Conservation (phyloP, 345 rosid species). For the Citrus cavaleriei region DNA sequence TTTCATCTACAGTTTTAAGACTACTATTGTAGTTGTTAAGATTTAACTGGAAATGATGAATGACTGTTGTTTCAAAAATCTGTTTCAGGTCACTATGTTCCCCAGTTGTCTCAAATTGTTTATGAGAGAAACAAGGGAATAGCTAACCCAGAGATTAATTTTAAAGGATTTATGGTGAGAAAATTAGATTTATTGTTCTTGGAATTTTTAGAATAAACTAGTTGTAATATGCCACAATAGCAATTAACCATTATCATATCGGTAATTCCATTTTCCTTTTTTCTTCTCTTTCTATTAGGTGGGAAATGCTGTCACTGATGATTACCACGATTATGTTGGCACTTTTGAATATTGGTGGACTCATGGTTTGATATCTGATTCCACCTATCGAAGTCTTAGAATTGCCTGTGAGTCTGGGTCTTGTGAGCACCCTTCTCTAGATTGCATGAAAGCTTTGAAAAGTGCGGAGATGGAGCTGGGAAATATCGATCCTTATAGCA, state of each 20-base stretch:
- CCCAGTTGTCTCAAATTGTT: slow-evolving; percentile 87
- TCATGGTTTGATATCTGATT: slow-evolving; percentile 93
- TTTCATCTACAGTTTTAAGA: not conserved
- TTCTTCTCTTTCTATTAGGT: slow-evolving; percentile 40
- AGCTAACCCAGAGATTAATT: slow-evolving; percentile 65
- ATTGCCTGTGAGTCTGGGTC: slow-evolving; percentile 54
- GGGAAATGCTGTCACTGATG: slow-evolving; percentile 95
- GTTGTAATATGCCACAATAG: not conserved
- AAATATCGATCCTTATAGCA: slow-evolving; percentile 78
- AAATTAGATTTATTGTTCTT: not conserved
- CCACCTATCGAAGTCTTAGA: slow-evolving; percentile 57
- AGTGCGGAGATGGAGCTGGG: slow-evolving; percentile 71
- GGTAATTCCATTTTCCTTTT: not conserved
- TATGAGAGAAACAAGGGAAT: slow-evolving; percentile 59
- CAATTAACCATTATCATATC: not conserved
- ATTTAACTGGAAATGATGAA: not conserved
- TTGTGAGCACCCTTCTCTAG: slow-evolving; percentile 61
- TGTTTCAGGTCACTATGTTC: slow-evolving; percentile 89
- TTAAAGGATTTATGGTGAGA: slow-evolving; percentile 91
- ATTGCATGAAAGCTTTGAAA: slow-evolving; percentile 54
- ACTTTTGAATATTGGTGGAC: slow-evolving; percentile 97
- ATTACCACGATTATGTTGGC: slow-evolving; percentile 75
- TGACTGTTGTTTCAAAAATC: not conserved
- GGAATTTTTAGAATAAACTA: not conserved
- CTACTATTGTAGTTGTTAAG: not conserved